Evolutionary conservation across 192 early-diverging fungal genomes (phyloP).

Genomic region (Phlyctochytrium arcticum): DNA sequence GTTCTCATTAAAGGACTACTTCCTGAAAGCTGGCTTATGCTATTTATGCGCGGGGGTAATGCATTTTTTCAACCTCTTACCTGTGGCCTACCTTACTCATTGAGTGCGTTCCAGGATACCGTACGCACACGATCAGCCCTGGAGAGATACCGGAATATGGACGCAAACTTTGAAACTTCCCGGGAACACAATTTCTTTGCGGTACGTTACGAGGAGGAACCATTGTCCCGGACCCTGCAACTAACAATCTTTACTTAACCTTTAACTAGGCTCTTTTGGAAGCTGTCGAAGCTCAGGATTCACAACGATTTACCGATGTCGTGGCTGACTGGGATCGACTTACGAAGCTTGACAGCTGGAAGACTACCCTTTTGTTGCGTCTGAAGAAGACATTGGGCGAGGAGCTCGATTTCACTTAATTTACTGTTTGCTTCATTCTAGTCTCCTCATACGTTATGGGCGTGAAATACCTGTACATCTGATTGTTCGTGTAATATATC

Average conservation of each 20-base stretch:
- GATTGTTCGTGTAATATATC: no score
- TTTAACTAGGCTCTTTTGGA: conserved; percentile 61
- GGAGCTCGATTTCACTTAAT: conserved; percentile 35
- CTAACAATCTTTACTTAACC: not conserved
- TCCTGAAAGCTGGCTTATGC: conserved; percentile 94
- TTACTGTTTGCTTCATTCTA: no score
- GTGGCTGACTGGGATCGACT: conserved; percentile 82
- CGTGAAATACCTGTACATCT: no score
- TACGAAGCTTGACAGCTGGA: conserved; percentile 94
- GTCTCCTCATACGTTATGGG: no score
- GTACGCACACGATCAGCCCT: conserved; percentile 71
- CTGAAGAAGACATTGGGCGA: conserved; percentile 78
- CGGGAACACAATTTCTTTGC: conserved; percentile 78
- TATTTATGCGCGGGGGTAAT: conserved; percentile 72
- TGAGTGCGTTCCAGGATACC: conserved; percentile 53
- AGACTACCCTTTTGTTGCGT: conserved; percentile 82
- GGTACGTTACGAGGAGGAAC: conserved; percentile 13
- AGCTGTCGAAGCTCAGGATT: conserved; percentile 72
- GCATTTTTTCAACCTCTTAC: not conserved
- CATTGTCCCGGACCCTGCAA: not conserved
- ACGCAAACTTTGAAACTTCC: conserved; percentile 76
- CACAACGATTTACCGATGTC: conserved; percentile 76
- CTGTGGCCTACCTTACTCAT: not conserved
- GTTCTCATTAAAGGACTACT: conserved; percentile 95
- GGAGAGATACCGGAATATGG: conserved; percentile 84